phyloP scores from a whole-genome alignment of 352 stramenopile species.

The Pythium plurisporium region DNA sequence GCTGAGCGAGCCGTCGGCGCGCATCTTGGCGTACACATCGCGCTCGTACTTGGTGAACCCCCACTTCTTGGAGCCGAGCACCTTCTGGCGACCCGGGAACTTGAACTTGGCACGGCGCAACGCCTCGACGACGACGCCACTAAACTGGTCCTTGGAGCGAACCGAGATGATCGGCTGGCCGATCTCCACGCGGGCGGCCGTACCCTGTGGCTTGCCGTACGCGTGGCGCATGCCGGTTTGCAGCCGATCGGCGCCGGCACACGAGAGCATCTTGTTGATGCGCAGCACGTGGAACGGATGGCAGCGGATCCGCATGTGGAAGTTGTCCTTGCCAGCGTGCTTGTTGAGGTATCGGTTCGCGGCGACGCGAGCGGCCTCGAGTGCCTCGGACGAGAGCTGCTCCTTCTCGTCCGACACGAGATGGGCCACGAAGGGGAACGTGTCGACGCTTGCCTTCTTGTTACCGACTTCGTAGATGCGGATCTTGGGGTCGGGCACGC shows the following conservation, averaged over 20 bases:
- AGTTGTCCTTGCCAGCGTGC: conserved; percentile 97
- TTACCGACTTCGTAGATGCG: conserved; percentile 99
- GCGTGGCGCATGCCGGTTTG: conserved; percentile 99
- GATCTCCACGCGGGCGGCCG: conserved; percentile 97
- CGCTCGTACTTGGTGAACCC: conserved; percentile 78
- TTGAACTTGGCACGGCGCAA: conserved; percentile 99
- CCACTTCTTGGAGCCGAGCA: conserved; percentile 99
- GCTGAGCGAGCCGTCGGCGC: conserved; percentile 91
- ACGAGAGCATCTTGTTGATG: conserved; percentile 99
- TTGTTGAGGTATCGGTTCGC: conserved; percentile 99
- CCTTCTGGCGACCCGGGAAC: conserved; percentile 99
- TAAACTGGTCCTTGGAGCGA: conserved; percentile 94
- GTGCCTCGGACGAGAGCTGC: conserved; percentile 95
- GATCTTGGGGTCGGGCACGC: conserved; percentile 96
- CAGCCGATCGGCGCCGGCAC: conserved; percentile 97
- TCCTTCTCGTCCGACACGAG: conserved; percentile 93
- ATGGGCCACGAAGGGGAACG: conserved; percentile 98
- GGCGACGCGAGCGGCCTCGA: conserved; percentile 98
- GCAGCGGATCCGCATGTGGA: conserved; percentile 98
- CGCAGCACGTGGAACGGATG: conserved; percentile 99
- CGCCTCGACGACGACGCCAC: conserved; percentile 93
- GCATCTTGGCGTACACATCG: conserved; percentile 96
- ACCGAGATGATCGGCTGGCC: conserved; percentile 98
- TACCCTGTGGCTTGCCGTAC: conserved; percentile 98
- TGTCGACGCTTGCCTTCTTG: conserved; percentile 97